phyloP scores from a whole-genome alignment of 2,329 filamentous ascomycete species.

The Aspergillus pseudoviridinutans region DNA sequence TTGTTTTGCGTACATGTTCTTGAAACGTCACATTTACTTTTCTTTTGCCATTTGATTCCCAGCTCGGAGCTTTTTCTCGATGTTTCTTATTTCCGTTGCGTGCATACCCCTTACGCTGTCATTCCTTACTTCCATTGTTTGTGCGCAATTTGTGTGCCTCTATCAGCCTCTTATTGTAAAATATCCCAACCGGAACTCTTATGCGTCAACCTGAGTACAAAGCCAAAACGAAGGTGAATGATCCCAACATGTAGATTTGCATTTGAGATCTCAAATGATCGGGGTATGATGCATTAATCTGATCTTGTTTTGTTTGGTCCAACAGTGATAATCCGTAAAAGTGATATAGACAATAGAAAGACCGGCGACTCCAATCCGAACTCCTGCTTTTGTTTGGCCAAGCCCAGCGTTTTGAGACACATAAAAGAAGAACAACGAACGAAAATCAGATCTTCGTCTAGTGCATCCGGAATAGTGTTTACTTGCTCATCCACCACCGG shows the following conservation, averaged over 20 bases:
- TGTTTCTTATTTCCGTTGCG: background rate
- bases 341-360: slow-evolving; percentile 2
- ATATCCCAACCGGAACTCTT: slow-evolving; percentile 1
- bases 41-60: slow-evolving; percentile 5
- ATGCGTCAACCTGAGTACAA: background rate
- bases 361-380: slow-evolving; percentile 22
- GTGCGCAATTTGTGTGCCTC: background rate
- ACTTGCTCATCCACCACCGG: slow-evolving; percentile 18
- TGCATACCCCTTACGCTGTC: background rate
- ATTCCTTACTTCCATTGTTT: background rate
- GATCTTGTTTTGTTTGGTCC: background rate
- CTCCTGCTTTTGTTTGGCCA: slow-evolving; percentile 13
- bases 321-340: background rate
- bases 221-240: background rate
- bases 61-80: background rate
- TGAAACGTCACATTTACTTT: slow-evolving; percentile 1
- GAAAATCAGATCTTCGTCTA: background rate
- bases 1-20: background rate
- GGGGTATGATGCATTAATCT: background rate
- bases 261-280: background rate
- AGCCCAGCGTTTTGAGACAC: slow-evolving; percentile 17
- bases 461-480: slow-evolving; percentile 6
- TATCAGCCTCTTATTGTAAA: slow-evolving; percentile 3
- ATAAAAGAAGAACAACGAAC: slow-evolving; percentile 6
- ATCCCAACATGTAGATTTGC: background rate